Evolutionary conservation across 225 moss, liverwort and hornwort species (phyloP).

Genomic region (Physcomitrium patens): DNA sequence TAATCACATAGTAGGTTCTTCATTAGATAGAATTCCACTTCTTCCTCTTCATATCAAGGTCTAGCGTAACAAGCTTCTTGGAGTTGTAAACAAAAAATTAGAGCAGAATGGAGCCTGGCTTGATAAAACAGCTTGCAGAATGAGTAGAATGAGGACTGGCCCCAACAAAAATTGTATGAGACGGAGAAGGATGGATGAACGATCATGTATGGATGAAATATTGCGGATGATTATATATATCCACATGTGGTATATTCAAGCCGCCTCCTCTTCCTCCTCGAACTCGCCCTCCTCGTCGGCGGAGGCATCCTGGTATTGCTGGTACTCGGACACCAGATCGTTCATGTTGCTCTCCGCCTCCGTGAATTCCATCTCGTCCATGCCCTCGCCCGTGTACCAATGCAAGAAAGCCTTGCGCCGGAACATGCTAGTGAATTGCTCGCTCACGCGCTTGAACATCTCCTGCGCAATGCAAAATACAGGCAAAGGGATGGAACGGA

Average conservation of each 20-base stretch:
- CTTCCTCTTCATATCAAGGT: too few species aligned
- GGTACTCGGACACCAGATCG: slow-evolving; percentile 57
- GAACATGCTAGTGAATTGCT: slow-evolving; percentile 62
- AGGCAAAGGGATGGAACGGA: too few species aligned
- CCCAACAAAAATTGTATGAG: slow-evolving; percentile 15
- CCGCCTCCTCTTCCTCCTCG: slow-evolving; percentile 55
- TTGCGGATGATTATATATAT: too few species aligned
- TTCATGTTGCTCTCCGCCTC: slow-evolving; percentile 69
- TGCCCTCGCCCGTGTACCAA: slow-evolving; percentile 63
- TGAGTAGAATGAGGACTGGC: too few species aligned
- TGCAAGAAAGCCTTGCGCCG: slow-evolving; percentile 61
- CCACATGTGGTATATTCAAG: slow-evolving; percentile 16
- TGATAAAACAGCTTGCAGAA: too few species aligned
- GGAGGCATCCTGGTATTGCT: slow-evolving; percentile 60
- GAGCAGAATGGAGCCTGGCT: too few species aligned
- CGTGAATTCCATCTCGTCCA: slow-evolving; percentile 66
- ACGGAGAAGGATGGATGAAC: neutral
- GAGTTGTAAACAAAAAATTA: too few species aligned
- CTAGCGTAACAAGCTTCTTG: too few species aligned
- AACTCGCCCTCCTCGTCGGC: slow-evolving; percentile 56
- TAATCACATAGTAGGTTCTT: too few species aligned
- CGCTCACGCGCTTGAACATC: slow-evolving; percentile 67
- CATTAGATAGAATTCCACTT: too few species aligned
- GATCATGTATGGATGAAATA: too few species aligned
- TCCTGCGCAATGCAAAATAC: slow-evolving; percentile 14